Evolutionary conservation across 1,284 basidiomycete species (phyloP).

Genomic region (Baeospora myosura): DNA sequence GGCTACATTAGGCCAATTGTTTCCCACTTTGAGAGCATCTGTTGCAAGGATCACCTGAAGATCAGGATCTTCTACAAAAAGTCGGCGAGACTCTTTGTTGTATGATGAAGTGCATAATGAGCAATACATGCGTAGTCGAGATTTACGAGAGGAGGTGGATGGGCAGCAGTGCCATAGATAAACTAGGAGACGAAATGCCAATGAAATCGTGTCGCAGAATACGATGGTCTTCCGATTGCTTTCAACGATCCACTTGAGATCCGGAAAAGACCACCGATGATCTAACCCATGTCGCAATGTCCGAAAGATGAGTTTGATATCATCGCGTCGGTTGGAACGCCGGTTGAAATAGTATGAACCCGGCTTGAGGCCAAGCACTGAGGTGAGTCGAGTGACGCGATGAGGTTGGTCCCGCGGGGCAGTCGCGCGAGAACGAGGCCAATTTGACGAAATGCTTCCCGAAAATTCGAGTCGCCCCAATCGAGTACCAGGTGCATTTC

Average conservation of each 20-base stretch:
- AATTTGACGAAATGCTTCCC: constrained; percentile 15
- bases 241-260: constrained; percentile 11
- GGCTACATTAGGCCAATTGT: constrained; percentile 12
- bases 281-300: constrained; percentile 6
- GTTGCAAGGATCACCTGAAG: constrained; percentile 14
- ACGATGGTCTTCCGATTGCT: constrained; percentile 6
- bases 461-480: constrained; percentile 17
- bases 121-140: constrained; percentile 14
- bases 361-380: constrained; percentile 8
- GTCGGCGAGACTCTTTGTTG: constrained; percentile 10
- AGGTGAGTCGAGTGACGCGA: constrained; percentile 2
- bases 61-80: constrained; percentile 8
- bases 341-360: constrained; percentile 8
- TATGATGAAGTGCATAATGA: constrained; percentile 11
- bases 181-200: constrained; percentile 10
- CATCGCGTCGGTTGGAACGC: constrained; percentile 14
- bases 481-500: constrained; percentile 17
- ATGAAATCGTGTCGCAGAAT: constrained; percentile 10
- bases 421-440: constrained; percentile 13
- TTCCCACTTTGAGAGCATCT: constrained; percentile 12
- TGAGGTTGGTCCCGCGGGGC: constrained; percentile 4
- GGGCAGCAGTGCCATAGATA: constrained; percentile 11
- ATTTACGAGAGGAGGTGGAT: neutral
- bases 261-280: constrained; percentile 5
- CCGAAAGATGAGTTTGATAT: constrained; percentile 10